These are phyloP conservation scores for Boletus edulis DNA, from an alignment of 768 basidiomycete genomes.

Conservation along the genomic window DNA sequence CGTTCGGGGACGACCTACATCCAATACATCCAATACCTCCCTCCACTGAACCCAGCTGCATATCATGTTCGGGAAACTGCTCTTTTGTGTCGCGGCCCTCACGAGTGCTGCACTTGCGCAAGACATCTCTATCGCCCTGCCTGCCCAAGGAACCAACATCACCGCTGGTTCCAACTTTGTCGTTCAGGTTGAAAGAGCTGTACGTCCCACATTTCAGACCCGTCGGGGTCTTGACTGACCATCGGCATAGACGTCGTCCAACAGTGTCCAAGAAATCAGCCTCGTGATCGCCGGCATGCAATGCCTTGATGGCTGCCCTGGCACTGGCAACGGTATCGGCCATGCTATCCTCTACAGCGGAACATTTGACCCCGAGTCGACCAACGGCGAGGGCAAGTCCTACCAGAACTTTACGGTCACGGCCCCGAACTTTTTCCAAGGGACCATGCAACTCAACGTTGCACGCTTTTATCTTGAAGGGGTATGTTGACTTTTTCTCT, in stretches of 20 bases:
- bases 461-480: background rate
- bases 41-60: too few species aligned
- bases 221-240: background rate
- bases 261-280: background rate
- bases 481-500: constrained; percentile 3
- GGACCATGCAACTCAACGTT: background rate
- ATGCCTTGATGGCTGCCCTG: background rate
- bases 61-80: constrained; percentile 9
- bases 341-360: background rate
- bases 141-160: constrained; percentile 32
- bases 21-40: background rate
- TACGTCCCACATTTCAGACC: constrained; percentile 21
- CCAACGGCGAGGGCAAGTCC: background rate
- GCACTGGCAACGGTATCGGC: background rate
- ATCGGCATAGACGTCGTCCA: background rate
- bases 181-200: constrained; percentile 41
- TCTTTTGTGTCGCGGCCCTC: constrained; percentile 9
- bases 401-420: background rate
- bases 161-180: constrained; percentile 31
- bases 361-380: background rate
- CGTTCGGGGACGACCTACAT: too few species aligned
- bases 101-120: constrained; percentile 38
- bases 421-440: background rate
- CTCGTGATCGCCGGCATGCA: constrained; percentile 1
- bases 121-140: constrained; percentile 34